A percentile compares a stretch with the other conserved stretches of the same genome.
These are phyloP conservation scores for Rhodocollybia butyracea DNA, from an alignment of 768 basidiomycete genomes.

Conservation along the genomic window DNA sequence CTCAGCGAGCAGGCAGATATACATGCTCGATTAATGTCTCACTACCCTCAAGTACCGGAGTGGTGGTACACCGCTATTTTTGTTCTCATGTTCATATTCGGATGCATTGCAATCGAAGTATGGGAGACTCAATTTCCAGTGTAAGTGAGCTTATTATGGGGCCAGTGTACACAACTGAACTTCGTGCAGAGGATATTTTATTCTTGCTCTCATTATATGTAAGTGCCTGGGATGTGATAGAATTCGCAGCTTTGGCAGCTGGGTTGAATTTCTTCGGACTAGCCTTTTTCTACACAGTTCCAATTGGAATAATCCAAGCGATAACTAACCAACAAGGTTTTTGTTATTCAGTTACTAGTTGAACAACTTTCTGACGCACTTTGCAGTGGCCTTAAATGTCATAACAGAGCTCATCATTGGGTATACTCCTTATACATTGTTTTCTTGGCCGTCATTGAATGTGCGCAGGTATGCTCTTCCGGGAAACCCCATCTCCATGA, in stretches of 20 bases:
- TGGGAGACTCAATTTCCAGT: constrained; percentile 76
- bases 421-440: constrained; percentile 20
- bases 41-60: constrained; percentile 74
- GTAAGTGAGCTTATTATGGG: too few species aligned
- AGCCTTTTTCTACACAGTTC: constrained; percentile 68
- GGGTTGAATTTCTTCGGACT: not conserved
- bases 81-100: constrained; percentile 65
- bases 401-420: constrained; percentile 82
- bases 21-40: constrained; percentile 78
- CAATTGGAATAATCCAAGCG: constrained; percentile 69
- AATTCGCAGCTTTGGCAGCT: not conserved
- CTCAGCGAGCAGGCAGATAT: constrained; percentile 81
- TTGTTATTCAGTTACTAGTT: not conserved
- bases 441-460: not conserved
- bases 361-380: not conserved
- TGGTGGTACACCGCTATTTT: constrained; percentile 71
- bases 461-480: constrained; percentile 49
- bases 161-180: too few species aligned
- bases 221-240: constrained; percentile 11
- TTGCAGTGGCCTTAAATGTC: constrained; percentile 59
- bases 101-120: constrained; percentile 62
- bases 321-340: constrained; percentile 70
- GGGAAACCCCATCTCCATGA: constrained; percentile 67
- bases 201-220: constrained; percentile 65
- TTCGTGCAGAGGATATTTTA: constrained; percentile 41